phyloP scores from a whole-genome alignment of 2,329 filamentous ascomycete genomes.

The Stachybotrys elegans region DNA sequence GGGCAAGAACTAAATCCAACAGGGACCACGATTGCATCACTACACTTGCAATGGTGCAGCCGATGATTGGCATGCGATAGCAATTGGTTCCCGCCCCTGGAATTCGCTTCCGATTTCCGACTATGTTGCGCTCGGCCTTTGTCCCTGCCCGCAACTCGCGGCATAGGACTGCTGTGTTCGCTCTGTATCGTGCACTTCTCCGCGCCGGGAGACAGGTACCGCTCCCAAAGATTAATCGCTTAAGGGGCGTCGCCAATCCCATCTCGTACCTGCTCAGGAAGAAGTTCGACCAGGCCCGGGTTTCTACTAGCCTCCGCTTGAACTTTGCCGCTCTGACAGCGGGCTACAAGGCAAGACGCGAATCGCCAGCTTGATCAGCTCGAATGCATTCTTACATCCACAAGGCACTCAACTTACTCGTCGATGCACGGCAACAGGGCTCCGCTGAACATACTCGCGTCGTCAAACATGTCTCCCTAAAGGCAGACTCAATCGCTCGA shows the following conservation, averaged over 20 bases:
- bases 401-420: slow-evolving; percentile 37
- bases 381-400: too few relatives aligned
- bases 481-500: too few relatives aligned
- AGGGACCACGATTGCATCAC: too few relatives aligned
- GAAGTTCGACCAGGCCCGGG: slow-evolving; percentile 56
- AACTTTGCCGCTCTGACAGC: slow-evolving; percentile 57
- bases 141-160: slow-evolving; percentile 45
- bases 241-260: slow-evolving; percentile 28
- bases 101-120: too few relatives aligned
- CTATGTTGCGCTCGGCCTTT: slow-evolving; percentile 28
- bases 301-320: slow-evolving; percentile 53
- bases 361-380: too few relatives aligned
- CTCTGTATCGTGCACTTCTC: slow-evolving; percentile 68
- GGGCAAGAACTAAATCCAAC: too few relatives aligned
- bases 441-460: slow-evolving; percentile 37
- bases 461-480: slow-evolving; percentile 14
- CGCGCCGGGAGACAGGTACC: slow-evolving; percentile 48
- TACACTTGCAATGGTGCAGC: too few relatives aligned
- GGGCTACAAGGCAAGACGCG: slow-evolving; percentile 66
- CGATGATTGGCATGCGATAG: too few relatives aligned
- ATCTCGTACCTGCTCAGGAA: slow-evolving; percentile 55
- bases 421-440: slow-evolving; percentile 29
- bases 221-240: slow-evolving; percentile 39
- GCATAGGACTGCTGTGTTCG: slow-evolving; percentile 55
- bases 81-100: too few relatives aligned